phyloP scores from a whole-genome alignment of 306 rosid species.

The Lathyrus oleraceus region DNA sequence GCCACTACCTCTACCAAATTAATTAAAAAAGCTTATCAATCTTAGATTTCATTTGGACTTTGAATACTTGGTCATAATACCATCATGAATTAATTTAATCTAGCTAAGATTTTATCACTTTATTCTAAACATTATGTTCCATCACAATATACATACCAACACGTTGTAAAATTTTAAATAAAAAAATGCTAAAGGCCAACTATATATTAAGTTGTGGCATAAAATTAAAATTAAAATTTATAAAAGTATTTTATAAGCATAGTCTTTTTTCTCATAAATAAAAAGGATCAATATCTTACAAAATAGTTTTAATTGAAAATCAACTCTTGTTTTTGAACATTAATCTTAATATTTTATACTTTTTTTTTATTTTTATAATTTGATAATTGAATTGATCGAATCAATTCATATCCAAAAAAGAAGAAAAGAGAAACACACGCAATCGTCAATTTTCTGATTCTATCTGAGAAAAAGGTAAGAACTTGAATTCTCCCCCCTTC shows the following conservation, averaged over 20 bases:
- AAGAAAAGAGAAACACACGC: neutral
- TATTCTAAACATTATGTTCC: neutral
- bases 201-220: too few species aligned
- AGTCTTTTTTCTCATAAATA: too few species aligned
- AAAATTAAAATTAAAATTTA: too few species aligned
- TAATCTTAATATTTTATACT: neutral
- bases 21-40: neutral
- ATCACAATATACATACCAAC: neutral
- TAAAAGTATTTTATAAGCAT: too few species aligned
- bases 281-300: too few species aligned
- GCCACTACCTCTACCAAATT: neutral
- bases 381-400: neutral
- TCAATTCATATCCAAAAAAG: neutral
- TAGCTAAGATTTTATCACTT: neutral
- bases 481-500: conserved; percentile 13
- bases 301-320: too few species aligned
- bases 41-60: neutral
- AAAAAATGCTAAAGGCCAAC: too few species aligned
- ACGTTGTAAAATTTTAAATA: neutral
- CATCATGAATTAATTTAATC: neutral
- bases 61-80: neutral
- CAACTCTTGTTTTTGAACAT: neutral
- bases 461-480: conserved; percentile 3
- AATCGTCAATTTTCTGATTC: conserved; percentile 13
- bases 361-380: neutral